Conservation (phyloP, 2,329 filamentous ascomycete species). For the Monilinia polystroma region DNA sequence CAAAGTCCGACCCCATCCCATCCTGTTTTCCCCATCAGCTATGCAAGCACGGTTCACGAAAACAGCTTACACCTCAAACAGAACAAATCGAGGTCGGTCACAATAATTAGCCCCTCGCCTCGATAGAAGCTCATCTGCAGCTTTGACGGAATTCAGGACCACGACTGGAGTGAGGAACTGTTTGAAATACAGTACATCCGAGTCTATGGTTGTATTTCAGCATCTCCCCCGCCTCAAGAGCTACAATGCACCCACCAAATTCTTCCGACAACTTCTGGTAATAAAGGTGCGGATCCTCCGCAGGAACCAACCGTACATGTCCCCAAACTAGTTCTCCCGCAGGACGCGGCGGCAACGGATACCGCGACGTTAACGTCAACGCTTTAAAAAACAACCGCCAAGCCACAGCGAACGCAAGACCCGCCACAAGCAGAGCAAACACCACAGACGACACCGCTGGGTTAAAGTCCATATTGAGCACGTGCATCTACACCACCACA, state of each 20-base stretch:
- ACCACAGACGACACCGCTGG: background rate
- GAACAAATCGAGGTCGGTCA: constrained; percentile 47
- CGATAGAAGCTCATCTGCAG: constrained; percentile 48
- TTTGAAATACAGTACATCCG: constrained; percentile 33
- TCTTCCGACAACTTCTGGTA: constrained; percentile 34
- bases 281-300: constrained; percentile 29
- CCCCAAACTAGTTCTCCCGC: constrained; percentile 33
- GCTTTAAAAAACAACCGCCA: constrained; percentile 8
- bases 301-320: constrained; percentile 33
- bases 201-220: constrained; percentile 18
- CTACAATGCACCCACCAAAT: constrained; percentile 27
- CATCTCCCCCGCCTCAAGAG: background rate
- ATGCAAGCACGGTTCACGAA: background rate
- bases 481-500: too few species aligned
- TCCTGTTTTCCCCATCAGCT: constrained; percentile 6
- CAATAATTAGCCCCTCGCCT: constrained; percentile 48
- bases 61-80: constrained; percentile 31
- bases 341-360: constrained; percentile 35
- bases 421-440: background rate
- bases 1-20: constrained; percentile 48
- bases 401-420: background rate
- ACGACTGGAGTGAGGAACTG: constrained; percentile 41
- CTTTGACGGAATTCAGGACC: constrained; percentile 47
- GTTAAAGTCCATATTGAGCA: background rate
- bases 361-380: background rate